Percentiles rank a stretch among this genome's conserved stretches.
phyloP scores from a whole-genome alignment of 2,329 filamentous ascomycete genomes.

The Aphanocladium album region DNA sequence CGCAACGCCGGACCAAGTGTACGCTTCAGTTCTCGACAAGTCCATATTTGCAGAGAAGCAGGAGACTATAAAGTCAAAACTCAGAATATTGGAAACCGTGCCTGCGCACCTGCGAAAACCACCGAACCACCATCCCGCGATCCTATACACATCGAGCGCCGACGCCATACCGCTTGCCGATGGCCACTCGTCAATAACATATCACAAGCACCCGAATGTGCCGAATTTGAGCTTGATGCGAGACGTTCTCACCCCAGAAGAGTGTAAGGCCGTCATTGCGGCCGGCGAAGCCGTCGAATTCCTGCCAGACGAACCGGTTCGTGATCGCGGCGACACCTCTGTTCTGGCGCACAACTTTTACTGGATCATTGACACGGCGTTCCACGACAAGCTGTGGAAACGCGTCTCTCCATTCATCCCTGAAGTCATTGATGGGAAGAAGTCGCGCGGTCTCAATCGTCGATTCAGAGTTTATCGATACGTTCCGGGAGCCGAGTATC shows the following conservation, averaged over 20 bases:
- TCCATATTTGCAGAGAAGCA: conserved; percentile 44
- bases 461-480: conserved; percentile 69
- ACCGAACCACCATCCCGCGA: conserved; percentile 61
- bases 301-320: conserved; percentile 61
- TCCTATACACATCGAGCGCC: conserved; percentile 57
- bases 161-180: conserved; percentile 50
- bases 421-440: conserved; percentile 46
- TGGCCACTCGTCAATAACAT: conserved; percentile 41
- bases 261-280: conserved; percentile 62
- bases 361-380: conserved; percentile 61
- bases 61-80: conserved; percentile 31
- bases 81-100: conserved; percentile 58
- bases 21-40: conserved; percentile 54
- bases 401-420: conserved; percentile 57
- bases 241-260: conserved; percentile 54
- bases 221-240: conserved; percentile 56
- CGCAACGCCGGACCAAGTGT: conserved; percentile 39
- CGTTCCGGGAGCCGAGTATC: conserved; percentile 66
- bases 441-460: conserved; percentile 60
- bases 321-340: conserved; percentile 59
- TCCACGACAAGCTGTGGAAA: conserved; percentile 59
- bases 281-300: conserved; percentile 62
- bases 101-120: conserved; percentile 58
- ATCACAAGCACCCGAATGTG: conserved; percentile 56
- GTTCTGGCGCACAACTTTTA: conserved; percentile 70